Base-by-base conservation (phyloP, 1,139 yeast species). In the Taphrina flavorubra region DNA sequence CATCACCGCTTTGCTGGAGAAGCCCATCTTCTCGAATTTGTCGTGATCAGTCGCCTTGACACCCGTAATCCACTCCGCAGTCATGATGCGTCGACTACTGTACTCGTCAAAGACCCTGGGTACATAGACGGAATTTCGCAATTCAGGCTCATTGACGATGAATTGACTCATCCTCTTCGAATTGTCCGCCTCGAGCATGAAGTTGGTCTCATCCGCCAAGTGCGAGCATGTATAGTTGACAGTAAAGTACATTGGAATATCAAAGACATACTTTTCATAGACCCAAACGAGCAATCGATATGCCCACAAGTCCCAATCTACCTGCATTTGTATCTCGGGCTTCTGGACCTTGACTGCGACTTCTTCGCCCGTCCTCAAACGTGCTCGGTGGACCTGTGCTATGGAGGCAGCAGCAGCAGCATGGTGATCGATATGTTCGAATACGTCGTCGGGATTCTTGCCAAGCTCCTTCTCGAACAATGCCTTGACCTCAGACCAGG, bases 11-110 rank as follows among this genome's bases (percentile, higher is more conserved):
- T 78, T 74, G 25, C 84, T 77, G 73, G 85, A 79, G 74, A 77
- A 86, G 0, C 81, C 81, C 11, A 77, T 74, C 25, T 78, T 78
- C 37, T 79, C 75, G 25, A 89, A 76, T 36, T 75, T 78, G n/a
- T 80, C 78, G 65, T 81, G 82, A 70, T 83, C 80, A 10, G 83
- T 79, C 65, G 89, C 77, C 0, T 88, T 78, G 20, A 84, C 82
- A 11, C 94, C 96, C 56, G 88, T 88, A 58, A 89, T 86, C 92
- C 94, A 89, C 76, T 89, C 96, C 31, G 87, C 82, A 6, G 86
- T 82, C 66, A 89, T 77, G 3, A 89, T 85, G 61, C 85, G 82
- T 49, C 77, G 75, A 0, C 86, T 81, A 31, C 87, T 79, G 44
- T 80, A 72, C 1, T 84, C 81, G 0, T 80, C 77, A 74, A 81